These are phyloP conservation scores for Cryomyces minteri DNA, from an alignment of 495 filamentous ascomycete genomes.

Conservation along the genomic window DNA sequence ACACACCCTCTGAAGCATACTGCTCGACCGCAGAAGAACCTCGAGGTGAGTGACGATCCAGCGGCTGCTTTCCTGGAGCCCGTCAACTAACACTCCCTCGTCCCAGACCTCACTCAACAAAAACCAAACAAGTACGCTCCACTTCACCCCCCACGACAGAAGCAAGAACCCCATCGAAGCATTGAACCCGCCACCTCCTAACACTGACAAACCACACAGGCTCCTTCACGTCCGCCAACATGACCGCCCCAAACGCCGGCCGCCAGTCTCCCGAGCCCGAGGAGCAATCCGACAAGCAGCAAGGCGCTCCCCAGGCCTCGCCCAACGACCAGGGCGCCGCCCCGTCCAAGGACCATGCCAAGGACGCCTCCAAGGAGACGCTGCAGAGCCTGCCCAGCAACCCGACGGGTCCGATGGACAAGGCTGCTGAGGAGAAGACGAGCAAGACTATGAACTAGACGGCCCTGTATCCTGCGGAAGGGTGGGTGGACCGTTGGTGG, in stretches of 20 bases:
- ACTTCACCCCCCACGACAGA: too few relatives aligned
- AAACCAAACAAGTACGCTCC: neutral
- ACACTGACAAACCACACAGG: too few relatives aligned
- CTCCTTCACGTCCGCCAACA: slow-evolving; percentile 12
- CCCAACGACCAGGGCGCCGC: slow-evolving; percentile 32
- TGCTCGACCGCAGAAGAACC: too few relatives aligned
- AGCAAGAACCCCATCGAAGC: too few relatives aligned
- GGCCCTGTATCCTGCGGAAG: too few relatives aligned
- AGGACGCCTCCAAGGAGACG: slow-evolving; percentile 26
- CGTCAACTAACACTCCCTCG: too few relatives aligned
- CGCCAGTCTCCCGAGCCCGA: slow-evolving; percentile 72
- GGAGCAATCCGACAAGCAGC: slow-evolving; percentile 40
- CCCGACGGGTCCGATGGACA: slow-evolving; percentile 51
- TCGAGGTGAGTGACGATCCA: too few relatives aligned
- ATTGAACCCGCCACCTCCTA: too few relatives aligned
- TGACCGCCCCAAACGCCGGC: slow-evolving; percentile 43
- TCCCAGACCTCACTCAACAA: neutral
- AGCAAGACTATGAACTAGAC: slow-evolving; percentile 8
- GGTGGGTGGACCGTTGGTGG: too few relatives aligned
- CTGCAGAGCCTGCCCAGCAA: slow-evolving; percentile 28
- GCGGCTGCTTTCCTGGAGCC: too few relatives aligned
- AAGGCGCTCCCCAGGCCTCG: slow-evolving; percentile 29
- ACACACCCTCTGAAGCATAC: too few relatives aligned
- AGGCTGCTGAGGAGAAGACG: slow-evolving; percentile 44
- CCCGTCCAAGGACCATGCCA: slow-evolving; percentile 25